Conservation (phyloP, 768 basidiomycete species). For the Tephrocybe sp. region DNA sequence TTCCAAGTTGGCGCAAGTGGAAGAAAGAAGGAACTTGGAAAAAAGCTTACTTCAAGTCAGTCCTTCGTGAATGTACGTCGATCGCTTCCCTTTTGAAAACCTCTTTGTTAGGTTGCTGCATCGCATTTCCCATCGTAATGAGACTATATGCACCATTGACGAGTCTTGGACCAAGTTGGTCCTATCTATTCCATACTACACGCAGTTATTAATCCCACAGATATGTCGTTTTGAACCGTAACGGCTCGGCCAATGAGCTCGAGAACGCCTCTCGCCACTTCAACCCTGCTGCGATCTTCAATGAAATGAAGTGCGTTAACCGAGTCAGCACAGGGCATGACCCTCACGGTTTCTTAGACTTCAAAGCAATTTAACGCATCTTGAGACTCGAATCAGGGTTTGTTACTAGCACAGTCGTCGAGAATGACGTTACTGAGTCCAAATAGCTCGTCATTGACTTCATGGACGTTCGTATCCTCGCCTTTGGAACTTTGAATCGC, state of each 20-base stretch:
- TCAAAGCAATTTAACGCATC: conserved; percentile 66
- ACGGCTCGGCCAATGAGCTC: conserved; percentile 71
- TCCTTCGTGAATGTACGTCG: conserved; percentile 14
- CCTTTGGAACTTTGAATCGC: conserved; percentile 62
- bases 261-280: conserved; percentile 68
- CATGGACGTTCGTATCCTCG: conserved; percentile 70
- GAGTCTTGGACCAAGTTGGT: conserved; percentile 83
- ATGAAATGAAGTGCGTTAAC: conserved; percentile 69
- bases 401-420: conserved; percentile 22
- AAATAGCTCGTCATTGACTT: conserved; percentile 66
- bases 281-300: conserved; percentile 65
- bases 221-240: conserved; percentile 75
- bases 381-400: conserved; percentile 68
- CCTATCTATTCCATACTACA: conserved; percentile 9
- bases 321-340: background rate
- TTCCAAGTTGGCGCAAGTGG: conserved; percentile 77
- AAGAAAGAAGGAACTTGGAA: conserved; percentile 66
- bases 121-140: conserved; percentile 68
- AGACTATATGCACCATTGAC: conserved; percentile 69
- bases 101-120: conserved; percentile 48
- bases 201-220: conserved; percentile 25
- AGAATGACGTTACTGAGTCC: background rate
- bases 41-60: conserved; percentile 65
- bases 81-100: conserved; percentile 9
- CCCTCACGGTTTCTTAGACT: conserved; percentile 38